Evolutionary conservation across 805 yeast genomes (phyloP), one percentile per base, ranked within the genome.

Genomic region (Wickerhamomyces chambardii): DNA sequence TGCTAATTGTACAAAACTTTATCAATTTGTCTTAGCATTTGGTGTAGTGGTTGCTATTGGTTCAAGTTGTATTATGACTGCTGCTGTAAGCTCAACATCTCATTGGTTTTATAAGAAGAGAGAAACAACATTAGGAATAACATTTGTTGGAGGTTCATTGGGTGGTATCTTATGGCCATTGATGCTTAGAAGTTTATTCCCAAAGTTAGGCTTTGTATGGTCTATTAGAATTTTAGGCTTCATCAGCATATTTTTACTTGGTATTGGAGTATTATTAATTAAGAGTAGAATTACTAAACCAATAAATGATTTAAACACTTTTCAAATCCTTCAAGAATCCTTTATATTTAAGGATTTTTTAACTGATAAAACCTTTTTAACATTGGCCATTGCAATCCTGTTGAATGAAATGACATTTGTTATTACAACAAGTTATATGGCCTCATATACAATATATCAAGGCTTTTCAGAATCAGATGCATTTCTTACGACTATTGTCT

Each of bases 131-230:
- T 59, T 75, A 26, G 84, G 85, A 0, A 43, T 77, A 4, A 78
- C 80, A 4, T 73, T 79, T 36, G 56, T 75, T 9, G 86, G 85
- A 3, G 84, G 84, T 1, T 73, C 82, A 4, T 53, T 75, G 6
- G 86, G 85, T 2, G 87, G 86, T 4, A 62, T 77, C 10, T 47
- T 76, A 5, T 70, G 74, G 48, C 84, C 86, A 1, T 53, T 78
- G 28, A 55, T 73, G 51, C 53, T 77, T 39, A 57, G 68, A 37
- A 48, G 61, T 11, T 49, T 74, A 34, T 69, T 70, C 41, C 49
- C 58, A 2, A 48, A 51, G 12, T 52, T 70, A n/a, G 84, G 85
- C 2, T 79, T 63, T 48, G 66, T 59, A 2, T 78, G 84, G 82
- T 66, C 83, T 1, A 66, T 75, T 38, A 55, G 84, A 27, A 59